Conservation (phyloP, 352 stramenopile species). For the Thalassiosira delicatula region DNA sequence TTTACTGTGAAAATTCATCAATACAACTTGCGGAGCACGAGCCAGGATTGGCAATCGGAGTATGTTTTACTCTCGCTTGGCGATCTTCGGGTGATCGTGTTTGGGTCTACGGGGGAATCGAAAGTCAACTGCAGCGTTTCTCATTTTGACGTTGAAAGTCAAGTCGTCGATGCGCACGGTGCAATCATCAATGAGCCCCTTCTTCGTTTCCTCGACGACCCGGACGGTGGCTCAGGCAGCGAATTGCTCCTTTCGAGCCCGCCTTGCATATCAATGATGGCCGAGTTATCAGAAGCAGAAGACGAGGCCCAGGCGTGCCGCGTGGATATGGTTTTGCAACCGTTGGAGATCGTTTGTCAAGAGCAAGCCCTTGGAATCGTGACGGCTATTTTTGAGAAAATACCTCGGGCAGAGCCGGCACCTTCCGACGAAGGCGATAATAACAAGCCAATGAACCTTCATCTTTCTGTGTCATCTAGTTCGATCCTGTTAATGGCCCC, state of each 20-base stretch:
- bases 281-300: slow-evolving; percentile 17
- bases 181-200: slow-evolving; percentile 36
- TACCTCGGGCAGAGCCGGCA: not conserved
- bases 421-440: not conserved
- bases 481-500: slow-evolving; percentile 37
- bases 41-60: slow-evolving; percentile 41
- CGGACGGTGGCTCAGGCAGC: not conserved
- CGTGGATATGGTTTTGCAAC: slow-evolving; percentile 47
- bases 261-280: slow-evolving; percentile 43
- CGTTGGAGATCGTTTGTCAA: slow-evolving; percentile 43
- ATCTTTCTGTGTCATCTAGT: slow-evolving; percentile 35
- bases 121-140: slow-evolving; percentile 62
- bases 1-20: slow-evolving; percentile 65
- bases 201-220: slow-evolving; percentile 37
- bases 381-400: slow-evolving; percentile 7
- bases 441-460: not conserved
- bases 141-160: slow-evolving; percentile 75
- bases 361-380: slow-evolving; percentile 18
- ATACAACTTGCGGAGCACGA: slow-evolving; percentile 41
- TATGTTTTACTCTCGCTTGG: slow-evolving; percentile 70
- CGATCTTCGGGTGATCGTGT: slow-evolving; percentile 60
- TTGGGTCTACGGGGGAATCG: slow-evolving; percentile 34
- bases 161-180: slow-evolving; percentile 19
- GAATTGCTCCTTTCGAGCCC: slow-evolving; percentile 29
- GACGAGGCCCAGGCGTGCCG: not conserved